A percentile compares a stretch with the other conserved stretches of the same genome.
phyloP scores from a whole-genome alignment of 1,284 basidiomycete species.

The Peniophora sp. region DNA sequence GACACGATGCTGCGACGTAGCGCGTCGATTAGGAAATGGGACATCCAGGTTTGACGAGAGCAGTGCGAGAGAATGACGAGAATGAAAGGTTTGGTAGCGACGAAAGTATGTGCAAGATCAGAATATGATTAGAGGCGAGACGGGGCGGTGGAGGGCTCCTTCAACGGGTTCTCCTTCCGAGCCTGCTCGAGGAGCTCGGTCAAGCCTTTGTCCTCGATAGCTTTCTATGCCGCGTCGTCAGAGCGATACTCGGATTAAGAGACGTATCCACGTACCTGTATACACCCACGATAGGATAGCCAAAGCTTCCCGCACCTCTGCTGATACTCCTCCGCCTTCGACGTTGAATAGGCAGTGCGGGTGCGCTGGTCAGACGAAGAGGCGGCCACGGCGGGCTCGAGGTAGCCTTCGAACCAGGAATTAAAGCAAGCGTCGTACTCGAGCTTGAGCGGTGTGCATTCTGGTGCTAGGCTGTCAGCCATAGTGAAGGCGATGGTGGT shows the following conservation, averaged over 20 bases:
- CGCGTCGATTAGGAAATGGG: no score
- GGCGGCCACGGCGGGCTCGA: conserved; percentile 62
- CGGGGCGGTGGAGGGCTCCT: no score
- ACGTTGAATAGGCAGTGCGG: conserved; percentile 36
- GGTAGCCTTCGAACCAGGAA: conserved; percentile 92
- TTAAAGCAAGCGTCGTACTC: conserved; percentile 94
- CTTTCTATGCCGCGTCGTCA: conserved; percentile 47
- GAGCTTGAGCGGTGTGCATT: conserved; percentile 87
- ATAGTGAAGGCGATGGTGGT: no score
- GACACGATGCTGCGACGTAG: no score
- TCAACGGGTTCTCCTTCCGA: conserved; percentile 34
- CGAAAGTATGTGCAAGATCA: no score
- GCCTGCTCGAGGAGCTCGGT: conserved; percentile 74
- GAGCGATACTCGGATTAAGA: neutral
- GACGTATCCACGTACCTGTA: conserved; percentile 47
- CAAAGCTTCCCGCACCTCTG: conserved; percentile 76
- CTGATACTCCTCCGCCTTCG: conserved; percentile 78
- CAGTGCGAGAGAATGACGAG: no score
- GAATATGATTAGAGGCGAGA: no score
- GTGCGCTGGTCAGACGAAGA: conserved; percentile 21
- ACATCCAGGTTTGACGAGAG: no score
- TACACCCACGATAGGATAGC: conserved; percentile 71
- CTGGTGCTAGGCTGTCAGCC: conserved; percentile 66
- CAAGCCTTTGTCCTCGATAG: conserved; percentile 74
- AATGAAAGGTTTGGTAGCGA: no score